phyloP scores from a whole-genome alignment of 2,329 filamentous ascomycete genomes.

The Scedosporium apiospermum region DNA sequence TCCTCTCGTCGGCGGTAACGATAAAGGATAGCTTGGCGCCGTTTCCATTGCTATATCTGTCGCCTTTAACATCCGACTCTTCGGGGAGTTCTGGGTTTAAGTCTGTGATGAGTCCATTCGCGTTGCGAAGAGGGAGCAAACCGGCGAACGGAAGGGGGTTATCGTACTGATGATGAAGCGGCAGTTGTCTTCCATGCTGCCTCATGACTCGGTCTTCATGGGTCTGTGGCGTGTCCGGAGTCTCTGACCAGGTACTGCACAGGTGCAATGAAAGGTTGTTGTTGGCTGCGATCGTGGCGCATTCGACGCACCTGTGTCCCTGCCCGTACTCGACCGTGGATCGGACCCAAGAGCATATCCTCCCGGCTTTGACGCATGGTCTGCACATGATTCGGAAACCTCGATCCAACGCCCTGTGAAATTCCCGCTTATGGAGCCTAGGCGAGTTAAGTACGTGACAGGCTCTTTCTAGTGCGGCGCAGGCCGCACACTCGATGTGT shows the following conservation, averaged over 20 bases:
- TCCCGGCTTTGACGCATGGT: not conserved
- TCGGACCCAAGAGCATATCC: slow-evolving; percentile 1
- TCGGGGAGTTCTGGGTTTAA: not conserved
- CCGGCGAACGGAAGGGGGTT: not conserved
- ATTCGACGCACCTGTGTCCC: not conserved
- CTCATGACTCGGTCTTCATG: not conserved
- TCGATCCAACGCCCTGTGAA: not conserved
- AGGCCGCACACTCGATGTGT: not conserved
- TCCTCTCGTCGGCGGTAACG: too few relatives aligned
- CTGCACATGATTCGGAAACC: slow-evolving; percentile 3
- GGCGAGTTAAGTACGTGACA: not conserved
- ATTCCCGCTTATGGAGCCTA: not conserved
- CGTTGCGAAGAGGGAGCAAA: not conserved
- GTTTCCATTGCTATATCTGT: not conserved
- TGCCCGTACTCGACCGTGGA: not conserved
- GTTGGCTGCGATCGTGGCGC: not conserved
- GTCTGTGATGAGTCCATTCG: not conserved
- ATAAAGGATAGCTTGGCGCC: not conserved
- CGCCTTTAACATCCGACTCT: too few relatives aligned
- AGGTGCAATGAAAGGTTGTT: not conserved
- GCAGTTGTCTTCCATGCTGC: not conserved
- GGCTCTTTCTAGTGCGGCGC: not conserved
- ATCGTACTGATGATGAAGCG: not conserved
- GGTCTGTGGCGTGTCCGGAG: not conserved
- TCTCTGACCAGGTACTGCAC: not conserved